These are phyloP conservation scores for Ceratocystiopsis minuta DNA, from an alignment of 2,329 filamentous ascomycete species.

Conservation along the genomic window DNA sequence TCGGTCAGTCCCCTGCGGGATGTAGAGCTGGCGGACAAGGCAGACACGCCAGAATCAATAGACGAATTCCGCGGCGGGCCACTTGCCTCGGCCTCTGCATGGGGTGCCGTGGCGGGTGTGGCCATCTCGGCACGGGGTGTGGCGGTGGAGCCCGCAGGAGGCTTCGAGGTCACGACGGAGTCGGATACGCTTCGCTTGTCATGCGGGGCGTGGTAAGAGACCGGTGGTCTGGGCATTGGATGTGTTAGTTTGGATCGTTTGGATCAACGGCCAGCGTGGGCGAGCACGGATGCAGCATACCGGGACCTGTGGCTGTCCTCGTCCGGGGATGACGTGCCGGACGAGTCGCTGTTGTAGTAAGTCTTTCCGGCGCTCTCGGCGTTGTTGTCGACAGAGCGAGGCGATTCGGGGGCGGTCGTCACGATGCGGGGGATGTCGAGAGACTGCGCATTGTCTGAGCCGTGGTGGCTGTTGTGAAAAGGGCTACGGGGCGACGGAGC, in stretches of 20 bases:
- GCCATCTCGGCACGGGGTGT: constrained; percentile 26
- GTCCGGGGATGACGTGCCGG: constrained; percentile 16
- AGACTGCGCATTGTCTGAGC: constrained; percentile 8
- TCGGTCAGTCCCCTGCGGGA: constrained; percentile 42
- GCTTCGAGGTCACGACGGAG: constrained; percentile 24
- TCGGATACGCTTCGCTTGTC: constrained; percentile 28
- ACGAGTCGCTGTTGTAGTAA: constrained; percentile 22
- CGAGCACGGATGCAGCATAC: not conserved
- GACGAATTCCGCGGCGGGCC: constrained; percentile 56
- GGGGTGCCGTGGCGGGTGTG: constrained; percentile 23
- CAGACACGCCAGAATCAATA: constrained; percentile 83
- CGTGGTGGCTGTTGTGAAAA: not conserved
- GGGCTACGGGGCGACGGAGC: not conserved
- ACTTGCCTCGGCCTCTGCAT: constrained; percentile 18
- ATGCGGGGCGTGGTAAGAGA: constrained; percentile 24
- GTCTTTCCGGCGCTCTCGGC: constrained; percentile 13
- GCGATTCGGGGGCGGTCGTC: constrained; percentile 15
- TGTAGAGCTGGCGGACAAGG: constrained; percentile 43
- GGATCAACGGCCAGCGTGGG: too few relatives aligned
- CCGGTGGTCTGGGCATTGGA: constrained; percentile 14
- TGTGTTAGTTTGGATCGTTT: not conserved
- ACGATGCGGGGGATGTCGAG: constrained; percentile 16
- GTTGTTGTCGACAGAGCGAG: constrained; percentile 8
- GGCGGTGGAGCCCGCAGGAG: constrained; percentile 20
- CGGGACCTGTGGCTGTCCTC: constrained; percentile 8